Evolutionary conservation across 176 grass and related monocot genomes (phyloP), one percentile per base, ranked within the genome.

Genomic region (Hsuehochloa calcarea): DNA sequence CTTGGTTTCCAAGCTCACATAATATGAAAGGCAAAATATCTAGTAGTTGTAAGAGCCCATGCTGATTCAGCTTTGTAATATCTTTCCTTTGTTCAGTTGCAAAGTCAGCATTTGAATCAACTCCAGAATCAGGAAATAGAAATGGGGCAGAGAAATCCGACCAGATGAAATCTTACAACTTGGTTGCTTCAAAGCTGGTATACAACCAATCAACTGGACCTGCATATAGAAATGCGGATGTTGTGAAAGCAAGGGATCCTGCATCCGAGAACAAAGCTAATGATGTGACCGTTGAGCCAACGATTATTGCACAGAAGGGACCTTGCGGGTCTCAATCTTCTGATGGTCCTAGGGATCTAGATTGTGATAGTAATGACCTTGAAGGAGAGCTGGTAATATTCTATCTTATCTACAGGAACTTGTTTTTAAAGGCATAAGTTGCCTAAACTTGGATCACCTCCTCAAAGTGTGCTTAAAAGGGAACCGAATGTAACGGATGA

Each of bases 321-420:
- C 73, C 79, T 19, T 95, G 82, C 13, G 84, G 86, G 62, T 86
- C 91, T 77, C 90, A 93, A 78, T 92, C 82, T 43, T 93, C 91
- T 43, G 90, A 86, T 15, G 93, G 87, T 5, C 81, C 65, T 44
- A 86, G 81, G 77, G 85, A 87, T 85, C 76, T 87, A 75, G 85
- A 94, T 60, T 90, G 87, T 75, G 96, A 95, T 54, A 98, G 96
- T 84, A 92, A 92, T 84, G 86, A 90, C 46, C 75, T 72, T 56
- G 69, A 87, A 89, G 89, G 85, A 78, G 90, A 91, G 73, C 84
- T 91, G 50, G 96, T 98, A 91, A 87, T 65, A 74, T 82, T 78
- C 31, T 70, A 13, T 86, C 49, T 39, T 71, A 26, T 68, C 22
- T 40, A 50, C 4, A 39, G 1, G 12, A 72, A 78, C 13, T 47